Evolutionary conservation across 1,139 yeast species (phyloP).

Genomic region (Arxiozyma heterogenica): DNA sequence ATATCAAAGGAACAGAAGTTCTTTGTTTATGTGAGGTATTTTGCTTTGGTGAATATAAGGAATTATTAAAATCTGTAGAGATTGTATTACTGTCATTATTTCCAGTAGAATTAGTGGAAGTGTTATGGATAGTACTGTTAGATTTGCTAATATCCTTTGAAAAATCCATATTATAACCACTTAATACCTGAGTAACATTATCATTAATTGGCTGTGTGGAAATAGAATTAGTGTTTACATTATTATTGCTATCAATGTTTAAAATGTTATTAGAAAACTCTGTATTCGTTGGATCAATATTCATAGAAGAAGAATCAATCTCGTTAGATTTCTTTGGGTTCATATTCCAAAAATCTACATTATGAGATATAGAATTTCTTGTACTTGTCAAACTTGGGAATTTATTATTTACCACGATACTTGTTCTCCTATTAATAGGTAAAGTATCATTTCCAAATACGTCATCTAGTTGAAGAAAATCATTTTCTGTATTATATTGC

Average conservation of each 20-base stretch:
- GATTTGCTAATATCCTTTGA: neutral
- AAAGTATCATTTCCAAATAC: neutral
- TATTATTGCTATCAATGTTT: neutral
- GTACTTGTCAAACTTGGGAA: slow-evolving; percentile 7
- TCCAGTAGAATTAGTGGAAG: neutral
- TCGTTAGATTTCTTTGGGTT: slow-evolving; percentile 4
- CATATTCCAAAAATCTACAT: slow-evolving; percentile 26
- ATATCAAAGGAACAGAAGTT: slow-evolving; percentile 20
- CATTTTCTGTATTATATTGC: neutral
- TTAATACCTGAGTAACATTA: slow-evolving; percentile 16
- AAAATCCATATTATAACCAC: slow-evolving; percentile 25
- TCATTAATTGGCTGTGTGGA: neutral
- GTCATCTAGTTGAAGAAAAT: neutral
- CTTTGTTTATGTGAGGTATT: slow-evolving; percentile 7
- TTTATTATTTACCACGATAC: slow-evolving; percentile 16
- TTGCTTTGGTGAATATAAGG: slow-evolving; percentile 4
- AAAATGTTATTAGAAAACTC: neutral
- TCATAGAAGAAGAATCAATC: slow-evolving; percentile 1
- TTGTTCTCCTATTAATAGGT: slow-evolving; percentile 15
- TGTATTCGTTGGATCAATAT: neutral
- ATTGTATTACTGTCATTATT: neutral
- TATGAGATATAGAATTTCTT: slow-evolving; percentile 27
- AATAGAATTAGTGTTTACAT: neutral
- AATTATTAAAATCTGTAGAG: neutral
- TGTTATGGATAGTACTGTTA: slow-evolving; percentile 1